phyloP scores from a whole-genome alignment of 2,329 filamentous ascomycete genomes.

The Podosphaera xanthii region DNA sequence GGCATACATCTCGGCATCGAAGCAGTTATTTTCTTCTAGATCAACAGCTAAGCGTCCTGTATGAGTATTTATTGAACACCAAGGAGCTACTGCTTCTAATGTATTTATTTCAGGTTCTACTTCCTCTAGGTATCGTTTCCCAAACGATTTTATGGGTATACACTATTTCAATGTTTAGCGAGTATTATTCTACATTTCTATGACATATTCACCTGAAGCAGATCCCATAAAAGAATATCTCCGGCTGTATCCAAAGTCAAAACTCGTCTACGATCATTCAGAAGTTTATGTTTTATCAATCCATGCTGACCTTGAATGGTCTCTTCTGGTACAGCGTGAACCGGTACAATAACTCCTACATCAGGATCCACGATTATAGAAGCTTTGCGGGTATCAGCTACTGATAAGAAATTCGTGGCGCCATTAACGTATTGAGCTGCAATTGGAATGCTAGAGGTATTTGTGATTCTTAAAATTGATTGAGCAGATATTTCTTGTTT shows the following conservation, averaged over 20 bases:
- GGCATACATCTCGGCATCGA: constrained; percentile 91
- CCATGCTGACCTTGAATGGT: constrained; percentile 91
- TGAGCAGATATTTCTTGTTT: constrained; percentile 52
- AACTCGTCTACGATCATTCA: constrained; percentile 77
- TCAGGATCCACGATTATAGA: constrained; percentile 28
- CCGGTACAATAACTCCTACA: constrained; percentile 30
- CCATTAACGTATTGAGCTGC: constrained; percentile 31
- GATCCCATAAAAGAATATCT: constrained; percentile 85
- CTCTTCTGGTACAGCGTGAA: constrained; percentile 47
- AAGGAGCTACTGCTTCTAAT: constrained; percentile 71
- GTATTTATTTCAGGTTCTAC: constrained; percentile 75
- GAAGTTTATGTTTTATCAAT: constrained; percentile 71
- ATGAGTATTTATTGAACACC: constrained; percentile 86
- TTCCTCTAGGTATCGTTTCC: constrained; percentile 82
- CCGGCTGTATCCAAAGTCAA: constrained; percentile 86
- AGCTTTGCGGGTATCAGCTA: constrained; percentile 28
- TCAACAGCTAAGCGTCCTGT: constrained; percentile 82
- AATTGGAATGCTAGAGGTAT: constrained; percentile 54
- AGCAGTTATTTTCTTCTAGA: constrained; percentile 84
- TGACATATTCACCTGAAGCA: constrained; percentile 42
- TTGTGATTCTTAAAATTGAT: constrained; percentile 62
- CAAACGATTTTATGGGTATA: constrained; percentile 71
- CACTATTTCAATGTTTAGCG: constrained; percentile 30
- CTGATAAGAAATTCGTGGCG: constrained; percentile 25
- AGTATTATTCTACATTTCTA: constrained; percentile 5